Evolutionary conservation across 495 filamentous ascomycete genomes (phyloP), one percentile per base, ranked within the genome.

Genomic region (Niebla homalea): DNA sequence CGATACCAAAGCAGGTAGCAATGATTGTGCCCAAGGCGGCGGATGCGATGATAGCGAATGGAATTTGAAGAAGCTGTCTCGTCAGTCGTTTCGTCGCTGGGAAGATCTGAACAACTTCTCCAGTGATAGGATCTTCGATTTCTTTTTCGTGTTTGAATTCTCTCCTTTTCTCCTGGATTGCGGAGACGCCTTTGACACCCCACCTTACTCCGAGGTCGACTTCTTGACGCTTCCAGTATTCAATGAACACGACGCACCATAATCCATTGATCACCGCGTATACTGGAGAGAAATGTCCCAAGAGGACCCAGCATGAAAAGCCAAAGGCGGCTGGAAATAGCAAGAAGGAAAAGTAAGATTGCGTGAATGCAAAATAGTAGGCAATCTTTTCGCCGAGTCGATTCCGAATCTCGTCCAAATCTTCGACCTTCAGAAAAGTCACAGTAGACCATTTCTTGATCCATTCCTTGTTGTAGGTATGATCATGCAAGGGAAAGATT

Each of bases 161-260:
- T 21, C 81, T 74, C 44, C 89, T 71, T 38, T 81, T 84, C 11
- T 72, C 75, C 58, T 89, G 84, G 47, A 97, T 86, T 32, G 75
- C 78, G 4, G 87, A 88, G 16, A 95, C 87, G 14, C 85, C 85
- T 38, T 85, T 83, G 11, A 94, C 90, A 20, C 88, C 85, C 92
- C 92, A 98, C 40, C 87, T 81, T 32, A 94, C 81, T 19, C 85
- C 85, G 11, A 97, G 70, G 63, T 98, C 93, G 12, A 83, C 72
- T 64, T 98, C 89, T 67, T 94, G 86, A 51, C 85, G 83, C 68
- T 92, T 94, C 92, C 92, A 98, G 62, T 87, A 94, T 65, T 98
- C 92, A 36, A 94, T 83, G 59, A 98, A 97, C 19, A 89, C 68
- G 2, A 94, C 79, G 47, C 84, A 83, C 89, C 90, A 95, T 4